Base-by-base conservation (phyloP, 139 green algal species). In the Closterium sp. region DNA sequence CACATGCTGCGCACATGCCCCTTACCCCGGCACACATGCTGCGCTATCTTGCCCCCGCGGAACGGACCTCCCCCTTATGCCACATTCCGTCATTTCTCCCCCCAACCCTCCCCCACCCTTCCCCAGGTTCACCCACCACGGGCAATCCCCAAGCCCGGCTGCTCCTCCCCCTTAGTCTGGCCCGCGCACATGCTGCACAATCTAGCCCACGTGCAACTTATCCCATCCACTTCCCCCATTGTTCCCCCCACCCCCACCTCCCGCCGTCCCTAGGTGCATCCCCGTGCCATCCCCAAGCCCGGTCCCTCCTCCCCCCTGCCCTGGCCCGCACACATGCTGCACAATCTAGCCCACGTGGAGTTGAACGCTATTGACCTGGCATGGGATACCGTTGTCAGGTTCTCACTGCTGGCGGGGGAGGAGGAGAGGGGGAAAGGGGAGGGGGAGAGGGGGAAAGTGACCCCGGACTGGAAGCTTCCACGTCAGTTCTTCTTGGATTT, bases 281-380 rank as follows among this genome's bases (percentile, higher is more conserved):
- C 91, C 19, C 38, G 87, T 5, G 30, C 35, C 9, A 36, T 91
- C 16, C 87, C 91, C 43, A 36, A 90, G 86, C 91, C 91, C 31
- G 32, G 83, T 0, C 23, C 21, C 19, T 30, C 19, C 23, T 93
- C 89, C 21, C 85, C 85, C 0, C 86, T 96, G 7, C 88, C 87
- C 21, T 30, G 91, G 28, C 69, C 25, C 0, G 93, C 91, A 25
- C 76, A 94, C 87, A 89, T 94, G 66, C 85, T 96, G 76, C 94
- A 96, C 93, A 96, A 95, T 83, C 33, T 96, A 23, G 94, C 94
- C 66, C 93, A 95, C 85, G 93, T 96, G 32, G 94, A 96, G 89
- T 87, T 96, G 35, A 96, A 96, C 87, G 94, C 94, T 8, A 93
- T 96, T 38, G 91, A 96, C 85, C 92, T 96, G 6, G 94, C 94